A percentile compares a stretch with the other conserved stretches of the same genome.
These are phyloP conservation scores for Edaphochlamys debaryana DNA, from an alignment of 139 green algal species.

Conservation along the genomic window DNA sequence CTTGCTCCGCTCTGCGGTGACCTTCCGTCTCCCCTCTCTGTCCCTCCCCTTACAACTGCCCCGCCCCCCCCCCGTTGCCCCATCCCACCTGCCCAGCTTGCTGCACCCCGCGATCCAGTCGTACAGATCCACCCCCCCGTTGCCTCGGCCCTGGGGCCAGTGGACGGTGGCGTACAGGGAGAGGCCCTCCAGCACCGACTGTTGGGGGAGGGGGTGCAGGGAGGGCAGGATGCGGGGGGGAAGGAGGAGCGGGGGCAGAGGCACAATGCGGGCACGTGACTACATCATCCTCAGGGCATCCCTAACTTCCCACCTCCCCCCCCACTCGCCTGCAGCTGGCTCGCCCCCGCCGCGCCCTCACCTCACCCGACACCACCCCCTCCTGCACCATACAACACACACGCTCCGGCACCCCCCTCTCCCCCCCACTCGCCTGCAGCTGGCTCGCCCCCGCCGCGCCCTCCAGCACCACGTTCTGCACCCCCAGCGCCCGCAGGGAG, in stretches of 20 bases:
- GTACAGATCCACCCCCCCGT: conserved; percentile 23
- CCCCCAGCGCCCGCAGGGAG: conserved; percentile 24
- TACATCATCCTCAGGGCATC: no score
- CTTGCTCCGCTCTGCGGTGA: no score
- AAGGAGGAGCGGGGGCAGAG: no score
- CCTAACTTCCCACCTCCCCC: not conserved
- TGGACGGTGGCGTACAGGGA: conserved; percentile 36
- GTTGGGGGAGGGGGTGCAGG: not conserved
- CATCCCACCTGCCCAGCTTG: conserved; percentile 23
- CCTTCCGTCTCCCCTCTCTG: no score
- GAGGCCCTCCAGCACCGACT: conserved; percentile 22
- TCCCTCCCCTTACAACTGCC: no score
- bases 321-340: not conserved
- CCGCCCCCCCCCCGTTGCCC: no score
- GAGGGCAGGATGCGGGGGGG: not conserved
- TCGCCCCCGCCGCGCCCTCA: not conserved
- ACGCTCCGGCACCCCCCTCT: not conserved
- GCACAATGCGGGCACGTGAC: no score
- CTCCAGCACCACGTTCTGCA: conserved; percentile 34
- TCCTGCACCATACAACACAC: not conserved
- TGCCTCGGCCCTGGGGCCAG: conserved; percentile 2
- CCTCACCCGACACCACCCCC: not conserved
- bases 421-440: not conserved
- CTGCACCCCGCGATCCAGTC: conserved; percentile 34
- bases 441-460: not conserved